Percentiles rank a stretch among this genome's conserved stretches.
These are phyloP conservation scores for Inosperma sp. DNA, from an alignment of 768 basidiomycete genomes.

Conservation along the genomic window DNA sequence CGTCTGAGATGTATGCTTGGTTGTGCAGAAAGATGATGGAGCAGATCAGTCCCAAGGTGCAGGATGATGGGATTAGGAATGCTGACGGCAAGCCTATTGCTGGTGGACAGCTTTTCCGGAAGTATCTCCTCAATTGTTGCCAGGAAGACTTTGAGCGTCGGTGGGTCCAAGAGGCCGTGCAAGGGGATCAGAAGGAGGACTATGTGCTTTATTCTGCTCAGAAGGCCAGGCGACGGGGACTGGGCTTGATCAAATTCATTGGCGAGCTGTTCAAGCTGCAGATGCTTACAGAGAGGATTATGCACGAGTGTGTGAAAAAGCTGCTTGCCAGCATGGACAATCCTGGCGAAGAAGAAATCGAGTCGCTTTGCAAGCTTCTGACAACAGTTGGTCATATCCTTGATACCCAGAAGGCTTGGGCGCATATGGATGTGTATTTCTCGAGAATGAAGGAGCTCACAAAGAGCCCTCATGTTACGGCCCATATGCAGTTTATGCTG, in stretches of 20 bases:
- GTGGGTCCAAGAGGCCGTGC: conserved; percentile 83
- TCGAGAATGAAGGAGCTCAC: conserved; percentile 79
- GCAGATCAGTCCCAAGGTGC: conserved; percentile 79
- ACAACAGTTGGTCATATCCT: conserved; percentile 81
- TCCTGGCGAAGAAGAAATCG: conserved; percentile 95
- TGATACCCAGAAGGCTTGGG: conserved; percentile 75
- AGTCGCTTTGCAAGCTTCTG: conserved; percentile 89
- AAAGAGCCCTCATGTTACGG: conserved; percentile 67
- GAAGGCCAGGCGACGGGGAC: conserved; percentile 94
- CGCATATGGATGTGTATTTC: conserved; percentile 94
- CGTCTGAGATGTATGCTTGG: conserved; percentile 97
- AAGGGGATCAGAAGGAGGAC: conserved; percentile 43
- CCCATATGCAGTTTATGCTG: conserved; percentile 94
- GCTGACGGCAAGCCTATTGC: conserved; percentile 79
- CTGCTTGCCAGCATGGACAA: conserved; percentile 87
- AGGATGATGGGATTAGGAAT: conserved; percentile 82
- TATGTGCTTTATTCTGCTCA: conserved; percentile 90
- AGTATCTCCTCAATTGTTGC: conserved; percentile 96
- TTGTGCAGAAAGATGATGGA: conserved; percentile 96
- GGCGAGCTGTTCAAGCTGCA: conserved; percentile 97
- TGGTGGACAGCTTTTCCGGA: conserved; percentile 92
- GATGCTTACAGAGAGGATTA: conserved; percentile 96
- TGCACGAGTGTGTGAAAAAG: conserved; percentile 97
- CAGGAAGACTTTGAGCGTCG: conserved; percentile 98
- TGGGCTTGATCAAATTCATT: conserved; percentile 96